Percentiles rank a stretch among this genome's conserved stretches.
Evolutionary conservation across 345 rosid genomes (phyloP).

Genomic region (Euphorbia pulcherrima): DNA sequence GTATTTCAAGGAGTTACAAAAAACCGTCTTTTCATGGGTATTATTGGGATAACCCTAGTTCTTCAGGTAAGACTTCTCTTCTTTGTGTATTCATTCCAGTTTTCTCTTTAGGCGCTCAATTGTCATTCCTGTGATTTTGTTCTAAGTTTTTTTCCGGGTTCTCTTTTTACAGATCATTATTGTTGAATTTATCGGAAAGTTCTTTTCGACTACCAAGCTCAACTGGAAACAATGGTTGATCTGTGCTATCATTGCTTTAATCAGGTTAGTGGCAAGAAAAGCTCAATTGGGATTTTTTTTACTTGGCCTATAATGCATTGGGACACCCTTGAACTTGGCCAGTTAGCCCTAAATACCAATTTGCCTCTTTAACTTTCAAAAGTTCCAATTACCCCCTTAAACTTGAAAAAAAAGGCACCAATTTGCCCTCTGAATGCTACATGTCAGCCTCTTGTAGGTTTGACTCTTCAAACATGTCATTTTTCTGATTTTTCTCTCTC

Average conservation of each 20-base stretch:
- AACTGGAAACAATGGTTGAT: slow-evolving; percentile 46
- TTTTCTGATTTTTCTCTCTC: no score
- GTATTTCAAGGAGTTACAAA: slow-evolving; percentile 25
- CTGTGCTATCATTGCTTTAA: slow-evolving; percentile 19
- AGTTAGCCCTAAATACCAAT: no score
- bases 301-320: no score
- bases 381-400: no score
- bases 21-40: slow-evolving; percentile 26
- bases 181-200: slow-evolving; percentile 68
- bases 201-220: slow-evolving; percentile 50
- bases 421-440: no score
- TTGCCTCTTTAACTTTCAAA: no score
- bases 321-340: no score
- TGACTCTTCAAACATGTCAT: no score
- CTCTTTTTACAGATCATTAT: slow-evolving; percentile 20
- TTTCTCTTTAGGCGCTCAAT: background rate
- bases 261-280: slow-evolving; percentile 15
- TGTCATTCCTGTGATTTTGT: background rate
- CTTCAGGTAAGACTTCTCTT: slow-evolving; percentile 25
- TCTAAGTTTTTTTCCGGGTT: background rate
- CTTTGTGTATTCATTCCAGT: background rate
- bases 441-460: no score
- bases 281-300: background rate
- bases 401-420: no score
- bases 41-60: slow-evolving; percentile 25